Percentiles rank a stretch among this genome's conserved stretches.
Evolutionary conservation across 192 early-diverging fungal species (phyloP).

Genomic region (Geranomyces michiganensis): DNA sequence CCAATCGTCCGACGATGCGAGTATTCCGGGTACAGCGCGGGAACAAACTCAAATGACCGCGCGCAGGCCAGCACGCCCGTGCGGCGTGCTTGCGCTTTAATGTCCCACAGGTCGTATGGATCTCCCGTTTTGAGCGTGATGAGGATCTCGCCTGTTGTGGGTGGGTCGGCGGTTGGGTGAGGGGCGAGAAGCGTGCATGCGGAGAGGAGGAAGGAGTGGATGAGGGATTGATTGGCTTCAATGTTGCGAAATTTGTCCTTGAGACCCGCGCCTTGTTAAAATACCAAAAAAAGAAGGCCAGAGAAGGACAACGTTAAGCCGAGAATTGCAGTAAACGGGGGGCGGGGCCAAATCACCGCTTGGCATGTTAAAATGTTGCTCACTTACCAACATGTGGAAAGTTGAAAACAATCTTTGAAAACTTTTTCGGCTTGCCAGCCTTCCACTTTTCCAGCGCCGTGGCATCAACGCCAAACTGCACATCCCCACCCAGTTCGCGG

Average conservation of each 20-base stretch:
- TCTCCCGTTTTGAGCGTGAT: constrained; percentile 81
- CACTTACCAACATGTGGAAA: constrained; percentile 80
- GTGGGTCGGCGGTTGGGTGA: too few species aligned
- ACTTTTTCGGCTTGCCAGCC: constrained; percentile 55
- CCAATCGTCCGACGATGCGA: constrained; percentile 95
- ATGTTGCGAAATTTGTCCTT: constrained; percentile 92
- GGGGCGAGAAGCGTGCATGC: constrained; percentile 19
- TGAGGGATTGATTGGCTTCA: constrained; percentile 68
- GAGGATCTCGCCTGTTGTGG: constrained; percentile 66
- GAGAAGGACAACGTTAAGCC: neutral
- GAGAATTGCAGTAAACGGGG: neutral
- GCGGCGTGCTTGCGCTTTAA: constrained; percentile 73
- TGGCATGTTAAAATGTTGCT: too few species aligned
- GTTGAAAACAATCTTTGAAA: constrained; percentile 90
- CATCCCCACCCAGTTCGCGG: constrained; percentile 62
- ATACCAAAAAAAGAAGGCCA: neutral
- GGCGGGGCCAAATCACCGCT: too few species aligned
- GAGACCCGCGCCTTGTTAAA: constrained; percentile 69
- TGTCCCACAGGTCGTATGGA: constrained; percentile 89
- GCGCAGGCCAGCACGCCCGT: constrained; percentile 54
- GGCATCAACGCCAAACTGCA: constrained; percentile 79
- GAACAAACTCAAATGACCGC: constrained; percentile 65
- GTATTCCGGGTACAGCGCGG: constrained; percentile 79
- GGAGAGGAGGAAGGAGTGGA: constrained; percentile 36
- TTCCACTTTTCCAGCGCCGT: constrained; percentile 65